Evolutionary conservation across 2,329 filamentous ascomycete species (phyloP), one percentile per base, ranked within the genome.

Genomic region (Emericellopsis cladophorae): DNA sequence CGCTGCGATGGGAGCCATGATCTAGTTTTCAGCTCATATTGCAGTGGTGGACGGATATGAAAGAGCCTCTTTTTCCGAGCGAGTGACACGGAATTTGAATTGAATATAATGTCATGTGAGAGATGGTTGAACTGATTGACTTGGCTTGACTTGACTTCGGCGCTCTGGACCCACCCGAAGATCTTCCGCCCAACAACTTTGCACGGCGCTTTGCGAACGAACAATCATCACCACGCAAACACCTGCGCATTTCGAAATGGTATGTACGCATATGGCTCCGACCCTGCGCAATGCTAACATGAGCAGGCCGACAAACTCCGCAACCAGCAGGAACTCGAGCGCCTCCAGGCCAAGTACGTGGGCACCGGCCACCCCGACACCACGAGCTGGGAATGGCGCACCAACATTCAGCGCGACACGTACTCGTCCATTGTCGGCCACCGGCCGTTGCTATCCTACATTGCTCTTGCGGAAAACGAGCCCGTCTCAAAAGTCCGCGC

Each of bases 291-390:
- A 29, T 4, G 26, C 26, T 29, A 29, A 29, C 26, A 29, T 9
- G 26, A 7, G 7, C 32, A 81, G 92, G 92, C 92, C 63, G 92
- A 98, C 69, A 98, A 98, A 67, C 84, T 98, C 49, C 89, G 92
- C 58, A 92, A 87, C 9, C 86, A 95, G 53, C 92, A 98, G 65
- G 92, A 98, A 62, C 89, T 98, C 57, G 92, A 98, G 65, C 82
- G 88, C 48, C 84, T 96, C 15, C 92, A 98, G 65, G 82, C 89
- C 55, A 93, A 93, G 55, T 95, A 92, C 68, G 74, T 98, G 54
- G 92, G 92, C 51, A 96, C 92, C 4, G 92, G 92, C 21, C 89
- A 95, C 62, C 86, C 90, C 35, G 92, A 98, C 66, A 96, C 90
- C 12, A 94, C 88, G 22, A 93, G 87, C 61, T 92, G 92, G 79